Conservation (phyloP, 2,329 filamentous ascomycete species). For the Colletotrichum australisinense region DNA sequence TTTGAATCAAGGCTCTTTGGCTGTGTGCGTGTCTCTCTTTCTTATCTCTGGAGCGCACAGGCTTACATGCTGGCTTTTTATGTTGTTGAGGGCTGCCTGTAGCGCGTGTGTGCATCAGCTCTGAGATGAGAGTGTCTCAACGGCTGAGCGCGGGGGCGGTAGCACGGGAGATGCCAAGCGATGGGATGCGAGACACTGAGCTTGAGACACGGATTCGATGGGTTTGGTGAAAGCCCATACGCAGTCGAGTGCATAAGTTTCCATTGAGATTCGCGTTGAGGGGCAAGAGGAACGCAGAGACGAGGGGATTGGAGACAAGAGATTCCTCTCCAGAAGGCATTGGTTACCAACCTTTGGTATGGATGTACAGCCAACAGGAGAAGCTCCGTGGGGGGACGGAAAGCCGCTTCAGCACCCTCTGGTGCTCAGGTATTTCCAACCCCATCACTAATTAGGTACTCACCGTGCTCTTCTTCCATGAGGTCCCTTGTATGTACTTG, state of each 20-base stretch:
- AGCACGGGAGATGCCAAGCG: background rate
- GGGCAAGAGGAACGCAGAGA: background rate
- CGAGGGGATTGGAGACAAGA: background rate
- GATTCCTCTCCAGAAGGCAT: constrained; percentile 1
- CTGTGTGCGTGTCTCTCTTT: background rate
- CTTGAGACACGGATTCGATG: background rate
- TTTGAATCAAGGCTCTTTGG: background rate
- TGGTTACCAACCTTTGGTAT: no score
- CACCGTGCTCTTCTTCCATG: no score
- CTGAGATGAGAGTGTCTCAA: constrained; percentile 29
- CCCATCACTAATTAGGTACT: background rate
- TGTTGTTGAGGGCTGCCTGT: constrained; percentile 27
- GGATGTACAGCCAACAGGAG: background rate
- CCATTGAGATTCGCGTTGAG: constrained; percentile 2
- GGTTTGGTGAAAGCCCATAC: no score
- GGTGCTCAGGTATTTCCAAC: background rate
- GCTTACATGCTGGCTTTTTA: background rate
- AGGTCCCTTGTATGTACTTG: background rate
- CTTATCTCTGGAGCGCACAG: background rate
- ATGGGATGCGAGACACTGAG: background rate
- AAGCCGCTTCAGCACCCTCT: background rate
- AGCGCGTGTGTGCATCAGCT: background rate
- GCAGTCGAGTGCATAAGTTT: no score
- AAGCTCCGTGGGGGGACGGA: constrained; percentile 11
- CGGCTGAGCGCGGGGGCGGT: background rate